Evolutionary conservation across 2,329 filamentous ascomycete genomes (phyloP).

Genomic region (Lizonia empirigonia): DNA sequence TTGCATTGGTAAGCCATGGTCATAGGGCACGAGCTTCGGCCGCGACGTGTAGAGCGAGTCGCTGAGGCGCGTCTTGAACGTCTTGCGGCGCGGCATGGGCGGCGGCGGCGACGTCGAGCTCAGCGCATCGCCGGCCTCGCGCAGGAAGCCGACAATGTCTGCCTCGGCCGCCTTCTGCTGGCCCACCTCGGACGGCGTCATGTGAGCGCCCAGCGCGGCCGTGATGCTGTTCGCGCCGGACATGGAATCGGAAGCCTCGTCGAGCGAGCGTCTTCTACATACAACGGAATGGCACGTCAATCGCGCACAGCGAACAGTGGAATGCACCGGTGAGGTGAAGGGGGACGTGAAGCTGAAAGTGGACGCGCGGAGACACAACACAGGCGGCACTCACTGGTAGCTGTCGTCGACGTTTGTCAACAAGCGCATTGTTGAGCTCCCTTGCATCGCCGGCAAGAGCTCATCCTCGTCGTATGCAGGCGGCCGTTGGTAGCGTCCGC

Average conservation of each 20-base stretch:
- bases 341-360: background rate
- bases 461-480: conserved; percentile 54
- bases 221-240: conserved; percentile 41
- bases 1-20: conserved; percentile 47
- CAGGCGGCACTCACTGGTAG: conserved; percentile 48
- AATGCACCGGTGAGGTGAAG: conserved; percentile 17
- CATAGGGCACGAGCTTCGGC: conserved; percentile 22
- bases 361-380: conserved; percentile 6
- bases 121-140: conserved; percentile 48
- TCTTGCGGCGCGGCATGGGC: conserved; percentile 31
- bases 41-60: conserved; percentile 26
- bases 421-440: conserved; percentile 57
- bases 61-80: conserved; percentile 30
- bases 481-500: conserved; percentile 48
- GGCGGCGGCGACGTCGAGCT: conserved; percentile 17
- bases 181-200: conserved; percentile 35
- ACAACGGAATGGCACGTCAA: conserved; percentile 23
- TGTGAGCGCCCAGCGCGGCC: conserved; percentile 40
- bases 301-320: conserved; percentile 27
- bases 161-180: conserved; percentile 43
- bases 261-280: conserved; percentile 35
- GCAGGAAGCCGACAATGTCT: conserved; percentile 52
- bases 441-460: conserved; percentile 42
- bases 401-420: conserved; percentile 54
- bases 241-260: conserved; percentile 41